Evolutionary conservation across 306 rosid species (phyloP), one percentile per base, ranked within the genome.

Genomic region (Ormosia semicastrata): DNA sequence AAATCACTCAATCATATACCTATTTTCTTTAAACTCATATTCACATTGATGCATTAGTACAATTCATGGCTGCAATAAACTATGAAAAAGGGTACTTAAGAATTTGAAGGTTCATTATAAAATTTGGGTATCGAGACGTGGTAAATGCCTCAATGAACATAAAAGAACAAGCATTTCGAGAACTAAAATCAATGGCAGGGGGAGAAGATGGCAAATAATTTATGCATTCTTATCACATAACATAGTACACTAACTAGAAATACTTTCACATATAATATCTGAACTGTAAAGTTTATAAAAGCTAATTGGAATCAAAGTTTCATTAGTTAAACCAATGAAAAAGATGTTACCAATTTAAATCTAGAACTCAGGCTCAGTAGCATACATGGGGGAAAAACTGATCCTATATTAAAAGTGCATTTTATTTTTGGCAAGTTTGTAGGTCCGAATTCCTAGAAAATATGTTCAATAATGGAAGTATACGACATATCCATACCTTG

Each of bases 401-500:
- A 10, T 36, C 70, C 70, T 65, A 14, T 65, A n/a, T 37, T 64
- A 2, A 4, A 8, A 36, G 12, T 9, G 10, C 70, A 36, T 65
- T 37, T 34, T 9, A 9, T 71, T 52, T 34, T 2, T 9, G 46
- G 15, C 47, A 15, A 40, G 18, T 12, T 4, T 33, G 15, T 5
- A 12, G 39, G 6, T 8, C 6, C 17, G 2, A 39, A 39, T 39
- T 40, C 33, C 14, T 3, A 39, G 41, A 70, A 58, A 78, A 30
- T 17, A 44, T 18, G 40, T 47, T 4, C 46, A 50, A 32, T 30
- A 44, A 69, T 81, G 34, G 66, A 58, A 68, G 24, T 12, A 46
- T n/a, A 46, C 2, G 50, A 66, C 41, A 18, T 10, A 84, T 8
- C 0, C 74, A 65, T 87, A 91, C 98, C 97, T 92, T 91, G 87